These are phyloP conservation scores for Parachlorella kessleri DNA, from an alignment of 139 green algal species.

Conservation along the genomic window DNA sequence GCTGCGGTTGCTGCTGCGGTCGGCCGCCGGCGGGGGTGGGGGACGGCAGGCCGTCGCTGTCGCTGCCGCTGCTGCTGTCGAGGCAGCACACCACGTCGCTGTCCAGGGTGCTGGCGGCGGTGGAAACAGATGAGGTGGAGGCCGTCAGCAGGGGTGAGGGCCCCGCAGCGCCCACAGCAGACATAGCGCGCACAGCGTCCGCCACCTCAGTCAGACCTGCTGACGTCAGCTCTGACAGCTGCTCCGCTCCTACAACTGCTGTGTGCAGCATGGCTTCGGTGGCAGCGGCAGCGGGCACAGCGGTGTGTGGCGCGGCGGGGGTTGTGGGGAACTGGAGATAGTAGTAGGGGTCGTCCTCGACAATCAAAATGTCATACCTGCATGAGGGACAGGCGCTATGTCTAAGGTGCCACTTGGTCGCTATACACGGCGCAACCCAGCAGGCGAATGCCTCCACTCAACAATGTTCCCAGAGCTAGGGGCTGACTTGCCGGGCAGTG, in stretches of 20 bases:
- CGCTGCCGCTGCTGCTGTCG: not conserved
- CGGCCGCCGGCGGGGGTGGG: too few species aligned
- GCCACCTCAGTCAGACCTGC: not conserved
- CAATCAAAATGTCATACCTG: constrained; percentile 63
- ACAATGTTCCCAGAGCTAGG: too few species aligned
- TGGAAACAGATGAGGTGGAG: not conserved
- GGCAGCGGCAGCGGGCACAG: too few species aligned
- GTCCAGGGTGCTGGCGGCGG: not conserved
- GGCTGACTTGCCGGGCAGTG: too few species aligned
- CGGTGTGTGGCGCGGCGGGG: too few species aligned
- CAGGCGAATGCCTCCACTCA: too few species aligned
- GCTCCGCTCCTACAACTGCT: too few species aligned
- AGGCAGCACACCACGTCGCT: not conserved
- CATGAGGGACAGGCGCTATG: constrained; percentile 34
- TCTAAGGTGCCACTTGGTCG: too few species aligned
- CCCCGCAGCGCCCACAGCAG: not conserved
- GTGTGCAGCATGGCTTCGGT: too few species aligned
- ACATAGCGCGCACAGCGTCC: not conserved
- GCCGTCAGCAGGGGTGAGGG: not conserved
- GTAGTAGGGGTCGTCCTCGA: constrained; percentile 90
- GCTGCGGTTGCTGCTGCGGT: too few species aligned
- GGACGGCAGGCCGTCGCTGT: not conserved
- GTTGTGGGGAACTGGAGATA: constrained; percentile 65
- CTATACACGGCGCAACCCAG: too few species aligned
- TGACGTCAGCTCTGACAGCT: too few species aligned